Conservation (phyloP, 2,329 filamentous ascomycete species). For the Bretziella fagacearum region DNA sequence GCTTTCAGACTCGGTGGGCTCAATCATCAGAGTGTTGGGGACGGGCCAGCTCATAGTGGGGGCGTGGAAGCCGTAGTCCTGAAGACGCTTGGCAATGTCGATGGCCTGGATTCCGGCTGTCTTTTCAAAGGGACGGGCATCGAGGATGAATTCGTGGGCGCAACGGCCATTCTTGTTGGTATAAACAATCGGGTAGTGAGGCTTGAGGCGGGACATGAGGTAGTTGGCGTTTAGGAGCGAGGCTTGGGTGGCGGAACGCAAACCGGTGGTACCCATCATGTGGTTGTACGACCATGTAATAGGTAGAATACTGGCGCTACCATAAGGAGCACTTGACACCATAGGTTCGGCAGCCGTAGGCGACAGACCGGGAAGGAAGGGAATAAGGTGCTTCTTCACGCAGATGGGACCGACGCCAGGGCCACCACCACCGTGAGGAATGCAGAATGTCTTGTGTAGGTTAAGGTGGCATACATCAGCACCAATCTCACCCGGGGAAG, state of each 20-base stretch:
- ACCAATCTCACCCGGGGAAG: conserved; percentile 85
- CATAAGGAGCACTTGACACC: conserved; percentile 68
- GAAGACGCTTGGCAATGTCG: conserved; percentile 87
- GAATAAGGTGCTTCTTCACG: conserved; percentile 63
- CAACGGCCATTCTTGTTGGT: conserved; percentile 77
- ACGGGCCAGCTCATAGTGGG: conserved; percentile 97
- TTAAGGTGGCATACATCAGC: conserved; percentile 96
- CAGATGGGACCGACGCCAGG: conserved; percentile 89
- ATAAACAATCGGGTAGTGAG: conserved; percentile 83
- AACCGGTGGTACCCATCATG: conserved; percentile 71
- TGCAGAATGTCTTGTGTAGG: conserved; percentile 97
- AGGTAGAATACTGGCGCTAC: conserved; percentile 78
- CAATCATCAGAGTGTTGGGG: conserved; percentile 91
- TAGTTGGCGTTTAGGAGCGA: conserved; percentile 96
- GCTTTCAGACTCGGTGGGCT: conserved; percentile 86
- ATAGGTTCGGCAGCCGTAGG: conserved; percentile 30
- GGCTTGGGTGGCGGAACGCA: conserved; percentile 79
- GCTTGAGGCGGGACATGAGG: conserved; percentile 70
- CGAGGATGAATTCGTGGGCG: conserved; percentile 94
- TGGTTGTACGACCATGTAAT: conserved; percentile 94
- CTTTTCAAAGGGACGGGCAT: conserved; percentile 70
- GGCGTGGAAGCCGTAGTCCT: conserved; percentile 94
- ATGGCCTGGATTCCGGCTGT: conserved; percentile 74
- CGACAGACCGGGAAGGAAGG: conserved; percentile 49
- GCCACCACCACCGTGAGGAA: conserved; percentile 86